phyloP scores from a whole-genome alignment of 2,329 filamentous ascomycete genomes.

The Pseudocercospora macadamiae region DNA sequence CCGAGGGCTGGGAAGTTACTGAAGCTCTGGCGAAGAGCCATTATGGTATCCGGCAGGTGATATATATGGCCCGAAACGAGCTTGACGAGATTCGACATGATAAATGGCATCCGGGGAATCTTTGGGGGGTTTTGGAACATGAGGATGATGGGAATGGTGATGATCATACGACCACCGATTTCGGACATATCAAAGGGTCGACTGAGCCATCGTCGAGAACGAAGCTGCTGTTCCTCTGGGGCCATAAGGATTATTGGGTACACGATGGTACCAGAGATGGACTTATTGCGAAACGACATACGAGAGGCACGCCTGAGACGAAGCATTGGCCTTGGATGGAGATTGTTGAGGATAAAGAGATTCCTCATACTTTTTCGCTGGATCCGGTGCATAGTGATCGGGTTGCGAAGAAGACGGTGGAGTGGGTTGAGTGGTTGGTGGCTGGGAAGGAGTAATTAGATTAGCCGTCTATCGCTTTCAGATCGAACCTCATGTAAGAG shows the following conservation, averaged over 20 bases:
- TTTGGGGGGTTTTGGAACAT: conserved; percentile 55
- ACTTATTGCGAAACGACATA: conserved; percentile 50
- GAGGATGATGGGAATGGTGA: neutral
- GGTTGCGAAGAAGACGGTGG: conserved; percentile 15
- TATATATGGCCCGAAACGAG: conserved; percentile 63
- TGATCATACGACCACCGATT: neutral
- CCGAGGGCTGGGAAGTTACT: conserved; percentile 51
- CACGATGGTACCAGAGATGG: conserved; percentile 60
- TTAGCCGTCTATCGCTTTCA: too few species aligned
- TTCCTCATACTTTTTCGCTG: conserved; percentile 64
- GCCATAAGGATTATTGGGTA: conserved; percentile 64
- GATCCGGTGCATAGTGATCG: conserved; percentile 42
- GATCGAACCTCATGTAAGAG: too few species aligned
- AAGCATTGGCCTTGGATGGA: conserved; percentile 54
- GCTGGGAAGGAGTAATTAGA: too few species aligned
- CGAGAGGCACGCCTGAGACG: conserved; percentile 33
- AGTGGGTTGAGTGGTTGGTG: conserved; percentile 7
- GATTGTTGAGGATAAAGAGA: conserved; percentile 53
- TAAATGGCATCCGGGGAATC: conserved; percentile 62
- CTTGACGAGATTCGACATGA: conserved; percentile 60
- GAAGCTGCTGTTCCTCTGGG: conserved; percentile 62
- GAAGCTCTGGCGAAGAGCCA: conserved; percentile 53
- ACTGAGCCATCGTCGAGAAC: conserved; percentile 38
- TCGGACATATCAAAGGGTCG: neutral
- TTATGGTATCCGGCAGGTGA: conserved; percentile 57